These are phyloP conservation scores for Phytophthora lateralis DNA, from an alignment of 352 stramenopile genomes.

Conservation along the genomic window DNA sequence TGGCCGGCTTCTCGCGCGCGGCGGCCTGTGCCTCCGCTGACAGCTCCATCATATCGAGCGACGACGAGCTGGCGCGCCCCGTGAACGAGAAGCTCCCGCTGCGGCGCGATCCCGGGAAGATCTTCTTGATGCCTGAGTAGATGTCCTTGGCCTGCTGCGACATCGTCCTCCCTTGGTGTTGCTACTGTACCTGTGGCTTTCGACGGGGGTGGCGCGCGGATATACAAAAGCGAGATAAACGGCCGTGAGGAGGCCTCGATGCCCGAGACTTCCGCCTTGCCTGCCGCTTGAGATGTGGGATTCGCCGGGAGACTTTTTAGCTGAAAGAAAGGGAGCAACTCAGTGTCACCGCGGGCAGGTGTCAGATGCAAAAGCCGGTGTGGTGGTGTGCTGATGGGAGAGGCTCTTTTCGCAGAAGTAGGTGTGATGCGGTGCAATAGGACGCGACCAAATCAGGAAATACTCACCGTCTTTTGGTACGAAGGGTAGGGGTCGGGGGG, in stretches of 20 bases:
- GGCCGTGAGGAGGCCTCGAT: neutral
- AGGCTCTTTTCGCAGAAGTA: slow-evolving; percentile 2
- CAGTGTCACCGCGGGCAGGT: slow-evolving; percentile 5
- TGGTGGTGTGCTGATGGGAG: neutral
- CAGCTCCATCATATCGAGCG: slow-evolving; percentile 31
- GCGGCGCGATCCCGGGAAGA: slow-evolving; percentile 57
- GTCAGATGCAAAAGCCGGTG: slow-evolving; percentile 10
- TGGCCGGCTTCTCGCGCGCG: slow-evolving; percentile 28
- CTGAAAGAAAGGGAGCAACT: slow-evolving; percentile 36
- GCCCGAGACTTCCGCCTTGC: slow-evolving; percentile 1
- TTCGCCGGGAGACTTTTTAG: neutral
- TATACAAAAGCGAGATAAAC: slow-evolving; percentile 13
- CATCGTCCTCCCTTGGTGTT: slow-evolving; percentile 35
- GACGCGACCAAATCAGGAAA: slow-evolving; percentile 7
- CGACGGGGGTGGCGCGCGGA: neutral
- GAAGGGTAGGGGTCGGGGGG: neutral
- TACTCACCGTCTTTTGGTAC: slow-evolving; percentile 10
- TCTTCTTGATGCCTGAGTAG: slow-evolving; percentile 83
- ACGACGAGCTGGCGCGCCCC: slow-evolving; percentile 28
- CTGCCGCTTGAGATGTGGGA: slow-evolving; percentile 35
- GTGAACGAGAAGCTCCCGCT: slow-evolving; percentile 58
- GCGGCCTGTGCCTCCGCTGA: slow-evolving; percentile 42
- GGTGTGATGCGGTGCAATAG: neutral
- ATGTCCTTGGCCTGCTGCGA: slow-evolving; percentile 80
- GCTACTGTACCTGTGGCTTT: too few species aligned